A percentile compares a stretch with the other conserved stretches of the same genome.
phyloP scores from a whole-genome alignment of 2,329 filamentous ascomycete genomes.

The Aspergillus unguis region DNA sequence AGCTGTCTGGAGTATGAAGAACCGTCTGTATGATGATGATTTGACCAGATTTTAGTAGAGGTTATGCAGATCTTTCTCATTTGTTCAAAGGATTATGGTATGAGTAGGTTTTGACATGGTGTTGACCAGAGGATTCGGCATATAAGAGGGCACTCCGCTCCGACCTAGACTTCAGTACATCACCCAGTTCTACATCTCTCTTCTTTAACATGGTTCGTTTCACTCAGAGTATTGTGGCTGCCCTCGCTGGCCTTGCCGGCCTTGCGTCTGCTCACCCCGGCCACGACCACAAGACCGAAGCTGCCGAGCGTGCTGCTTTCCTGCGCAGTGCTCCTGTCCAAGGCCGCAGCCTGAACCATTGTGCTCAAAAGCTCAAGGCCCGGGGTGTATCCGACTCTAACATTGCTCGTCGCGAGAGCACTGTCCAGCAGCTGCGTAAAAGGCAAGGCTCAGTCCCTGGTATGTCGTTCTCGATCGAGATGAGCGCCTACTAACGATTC shows the following conservation, averaged over 20 bases:
- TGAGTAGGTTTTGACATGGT: no score
- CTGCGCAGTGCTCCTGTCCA: not conserved
- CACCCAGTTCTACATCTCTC: not conserved
- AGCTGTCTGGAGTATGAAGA: no score
- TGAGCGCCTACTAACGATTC: not conserved
- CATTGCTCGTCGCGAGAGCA: constrained; percentile 22
- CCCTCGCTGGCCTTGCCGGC: not conserved
- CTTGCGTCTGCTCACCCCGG: constrained; percentile 7
- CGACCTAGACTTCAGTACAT: not conserved
- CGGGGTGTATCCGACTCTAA: constrained; percentile 23
- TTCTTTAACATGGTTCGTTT: not conserved
- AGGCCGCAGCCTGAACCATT: constrained; percentile 20
- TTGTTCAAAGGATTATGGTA: no score
- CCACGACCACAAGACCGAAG: constrained; percentile 6
- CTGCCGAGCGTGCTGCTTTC: constrained; percentile 5
- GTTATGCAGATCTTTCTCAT: no score
- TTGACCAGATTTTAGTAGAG: no score
- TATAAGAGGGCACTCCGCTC: no score
- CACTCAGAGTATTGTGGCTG: not conserved
- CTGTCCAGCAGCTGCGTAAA: constrained; percentile 8
- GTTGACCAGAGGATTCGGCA: no score
- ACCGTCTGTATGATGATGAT: no score
- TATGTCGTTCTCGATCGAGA: not conserved
- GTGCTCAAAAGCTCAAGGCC: constrained; percentile 20
- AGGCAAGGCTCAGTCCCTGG: not conserved